Conservation (phyloP, 495 filamentous ascomycete species). For the Aspergillus avenaceus region DNA sequence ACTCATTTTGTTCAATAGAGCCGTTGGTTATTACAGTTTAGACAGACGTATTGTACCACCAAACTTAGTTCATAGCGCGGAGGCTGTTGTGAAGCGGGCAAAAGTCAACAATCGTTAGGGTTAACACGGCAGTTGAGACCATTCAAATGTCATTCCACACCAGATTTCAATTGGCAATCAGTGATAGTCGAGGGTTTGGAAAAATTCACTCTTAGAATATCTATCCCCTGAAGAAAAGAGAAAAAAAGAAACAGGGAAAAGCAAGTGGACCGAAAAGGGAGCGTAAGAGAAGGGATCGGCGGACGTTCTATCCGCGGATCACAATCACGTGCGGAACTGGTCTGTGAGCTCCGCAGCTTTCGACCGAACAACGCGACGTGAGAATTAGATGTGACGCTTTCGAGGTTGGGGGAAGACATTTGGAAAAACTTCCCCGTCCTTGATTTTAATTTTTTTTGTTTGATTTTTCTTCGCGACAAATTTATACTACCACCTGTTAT, state of each 20-base stretch:
- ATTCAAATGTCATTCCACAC: neutral
- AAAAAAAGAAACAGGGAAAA: neutral
- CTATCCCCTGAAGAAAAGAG: neutral
- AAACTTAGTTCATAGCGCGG: constrained; percentile 17
- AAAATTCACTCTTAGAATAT: neutral
- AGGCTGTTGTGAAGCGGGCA: neutral
- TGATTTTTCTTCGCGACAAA: neutral
- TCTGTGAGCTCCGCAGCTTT: constrained; percentile 23
- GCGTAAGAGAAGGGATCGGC: constrained; percentile 6
- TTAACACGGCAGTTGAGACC: neutral
- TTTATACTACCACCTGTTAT: neutral
- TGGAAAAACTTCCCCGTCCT: constrained; percentile 1
- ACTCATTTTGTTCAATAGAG: constrained; percentile 27
- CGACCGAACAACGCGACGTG: constrained; percentile 16
- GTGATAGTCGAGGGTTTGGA: neutral
- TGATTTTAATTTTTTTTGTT: neutral
- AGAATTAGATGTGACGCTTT: constrained; percentile 5
- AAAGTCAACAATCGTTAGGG: neutral
- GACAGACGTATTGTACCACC: neutral
- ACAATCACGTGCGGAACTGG: constrained; percentile 18
- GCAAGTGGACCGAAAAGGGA: neutral
- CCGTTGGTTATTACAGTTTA: constrained; percentile 1
- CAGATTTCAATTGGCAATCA: neutral
- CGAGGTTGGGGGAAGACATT: neutral
- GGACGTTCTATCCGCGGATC: constrained; percentile 1